Base-by-base conservation (phyloP, 768 basidiomycete species). In the Boletus barrowsii region DNA sequence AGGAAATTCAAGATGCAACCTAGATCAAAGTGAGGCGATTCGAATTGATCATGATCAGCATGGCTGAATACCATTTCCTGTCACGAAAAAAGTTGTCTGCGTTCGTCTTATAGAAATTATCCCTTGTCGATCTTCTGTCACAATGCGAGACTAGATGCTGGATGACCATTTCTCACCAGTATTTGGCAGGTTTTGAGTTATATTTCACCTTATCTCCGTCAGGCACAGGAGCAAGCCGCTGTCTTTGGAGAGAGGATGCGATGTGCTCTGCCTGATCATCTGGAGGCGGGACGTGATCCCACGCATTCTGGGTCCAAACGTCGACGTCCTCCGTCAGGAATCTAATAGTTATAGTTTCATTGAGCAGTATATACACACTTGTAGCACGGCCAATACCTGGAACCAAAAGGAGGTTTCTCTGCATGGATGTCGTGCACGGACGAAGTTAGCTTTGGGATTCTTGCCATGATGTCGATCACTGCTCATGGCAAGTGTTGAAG, bases 1-100 rank as follows among this genome's bases (percentile, higher is more conserved):
- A 0, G 90, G 90, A 63, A 98, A 98, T 69, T 99, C 97, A n/a
- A 91, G 83, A 61, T 90, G 83, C 30, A 98, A 76, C 96, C 87
- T 90, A 30, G 0, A 5, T 36, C 33, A 8, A 51, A 46, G 41
- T 66, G 32, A 58, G 53, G 11, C 36, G 8, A 48, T 7, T 13
- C 18, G 17, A 20, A 1, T 30, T 13, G 26, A 41, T 46, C 43
- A 20, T 20, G 46, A 42, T 45, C 42, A 2, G 33, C 18, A 24
- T 3, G 1, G 35, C 49, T 6, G 1, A 3, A 17, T 65, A 84
- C 88, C 97, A 99, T 75, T 93, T 90, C 53, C 97, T 79, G 71
- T 98, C 86, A 39, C 90, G 87, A 76, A 98, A 99, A 73, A 99
- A 98, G 61, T 95, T 94, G 65, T 74, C 80, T 20, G 83, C 77